These are phyloP conservation scores for Rachicladosporium sp. DNA, from an alignment of 2,329 filamentous ascomycete genomes.

Conservation along the genomic window DNA sequence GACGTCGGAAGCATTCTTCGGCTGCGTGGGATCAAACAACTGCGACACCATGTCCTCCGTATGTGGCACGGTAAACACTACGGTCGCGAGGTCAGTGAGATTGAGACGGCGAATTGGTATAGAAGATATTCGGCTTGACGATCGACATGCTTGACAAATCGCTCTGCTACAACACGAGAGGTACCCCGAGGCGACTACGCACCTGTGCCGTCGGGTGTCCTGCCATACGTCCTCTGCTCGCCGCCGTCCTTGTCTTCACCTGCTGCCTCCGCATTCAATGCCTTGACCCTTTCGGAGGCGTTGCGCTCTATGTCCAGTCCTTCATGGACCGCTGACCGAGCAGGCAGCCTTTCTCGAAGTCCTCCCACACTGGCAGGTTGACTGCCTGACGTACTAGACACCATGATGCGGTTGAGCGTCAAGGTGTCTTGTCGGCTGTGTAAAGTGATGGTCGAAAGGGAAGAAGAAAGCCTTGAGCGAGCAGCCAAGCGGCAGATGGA, in stretches of 20 bases:
- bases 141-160: too few relatives aligned
- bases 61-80: slow-evolving; percentile 89
- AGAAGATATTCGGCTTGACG: background rate
- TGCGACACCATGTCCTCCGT: slow-evolving; percentile 99
- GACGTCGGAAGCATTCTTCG: slow-evolving; percentile 84
- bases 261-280: slow-evolving; percentile 39
- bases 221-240: slow-evolving; percentile 71
- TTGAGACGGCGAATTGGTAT: background rate
- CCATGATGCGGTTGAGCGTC: too few relatives aligned
- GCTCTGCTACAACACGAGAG: background rate
- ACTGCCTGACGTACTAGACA: background rate
- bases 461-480: too few relatives aligned
- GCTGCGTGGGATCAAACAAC: slow-evolving; percentile 82
- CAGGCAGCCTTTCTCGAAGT: slow-evolving; percentile 36
- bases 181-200: slow-evolving; percentile 29
- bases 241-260: slow-evolving; percentile 36
- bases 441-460: too few relatives aligned
- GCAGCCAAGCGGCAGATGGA: too few relatives aligned
- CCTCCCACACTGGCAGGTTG: slow-evolving; percentile 13
- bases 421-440: too few relatives aligned
- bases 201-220: slow-evolving; percentile 85
- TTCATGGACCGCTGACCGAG: slow-evolving; percentile 20
- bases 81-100: slow-evolving; percentile 14
- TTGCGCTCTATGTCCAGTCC: slow-evolving; percentile 23
- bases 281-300: slow-evolving; percentile 36